Evolutionary conservation across 345 rosid genomes (phyloP), one percentile per base, ranked within the genome.

Genomic region (Acer saccharum): DNA sequence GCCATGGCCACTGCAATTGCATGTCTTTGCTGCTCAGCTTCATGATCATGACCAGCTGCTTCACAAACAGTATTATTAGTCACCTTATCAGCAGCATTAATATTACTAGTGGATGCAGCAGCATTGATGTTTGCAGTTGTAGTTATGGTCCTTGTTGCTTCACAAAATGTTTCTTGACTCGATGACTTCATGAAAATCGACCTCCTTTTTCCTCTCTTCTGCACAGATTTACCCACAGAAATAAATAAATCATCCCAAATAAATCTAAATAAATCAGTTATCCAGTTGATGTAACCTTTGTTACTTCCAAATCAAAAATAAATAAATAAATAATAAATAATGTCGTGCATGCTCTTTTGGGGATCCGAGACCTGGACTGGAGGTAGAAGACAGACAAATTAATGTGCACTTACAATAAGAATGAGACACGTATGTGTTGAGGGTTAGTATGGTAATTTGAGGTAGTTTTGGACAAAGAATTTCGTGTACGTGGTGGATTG

Each of bases 191-290:
- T 84, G 78, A 91, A 86, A 43, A 89, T 71, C 98, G 90, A 92
- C 76, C 88, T 89, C 76, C 90, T 72, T 83, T 88, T 94, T 58
- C 88, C 89, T 81, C 96, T 88, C 81, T 85, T 89, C 97, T 91
- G 88, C 83, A 39, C 67, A 84, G 71, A 58, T 58, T 2, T 6
- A 20, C 70, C 61, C 54, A 78, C 9, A 77, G 2, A 50, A 4
- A 35, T 67, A 61, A 44, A 41, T 8, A 57, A 20, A 69, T 43
- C 46, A 43, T 7, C 46, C 46, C 46, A 11, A 8, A 43, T 9
- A 43, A 43, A 43, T 35, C 39, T 7, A 43, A n/a, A n/a, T n/a
- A n/a, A n/a, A n/a, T n/a, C n/a, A n/a, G n/a, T n/a, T n/a, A n/a
- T n/a, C n/a, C n/a, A n/a, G n/a, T n/a, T n/a, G n/a, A n/a, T n/a